phyloP scores from a whole-genome alignment of 2,329 filamentous ascomycete species.

The Penicillium paneum region DNA sequence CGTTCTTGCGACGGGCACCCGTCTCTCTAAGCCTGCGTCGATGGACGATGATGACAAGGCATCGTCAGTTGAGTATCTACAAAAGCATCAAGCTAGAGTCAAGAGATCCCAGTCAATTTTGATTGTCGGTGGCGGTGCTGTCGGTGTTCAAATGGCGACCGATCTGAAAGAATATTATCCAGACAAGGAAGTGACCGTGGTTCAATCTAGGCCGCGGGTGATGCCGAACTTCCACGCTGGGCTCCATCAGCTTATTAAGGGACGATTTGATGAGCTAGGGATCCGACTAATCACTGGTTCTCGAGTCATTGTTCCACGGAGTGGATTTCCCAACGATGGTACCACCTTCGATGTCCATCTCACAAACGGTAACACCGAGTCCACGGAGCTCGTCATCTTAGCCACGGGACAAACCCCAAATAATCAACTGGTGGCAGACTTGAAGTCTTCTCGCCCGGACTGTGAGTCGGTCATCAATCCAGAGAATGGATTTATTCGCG shows the following conservation, averaged over 20 bases:
- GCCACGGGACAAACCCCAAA: constrained; percentile 51
- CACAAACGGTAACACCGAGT: constrained; percentile 32
- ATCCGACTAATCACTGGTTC: constrained; percentile 32
- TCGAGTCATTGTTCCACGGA: constrained; percentile 26
- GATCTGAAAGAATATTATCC: constrained; percentile 51
- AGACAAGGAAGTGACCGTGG: constrained; percentile 46
- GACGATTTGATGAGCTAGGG: constrained; percentile 34
- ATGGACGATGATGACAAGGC: constrained; percentile 35
- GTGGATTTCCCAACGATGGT: constrained; percentile 28
- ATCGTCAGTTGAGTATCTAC: constrained; percentile 34
- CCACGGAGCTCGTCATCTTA: constrained; percentile 43
- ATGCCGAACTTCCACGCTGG: constrained; percentile 35
- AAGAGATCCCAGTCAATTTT: constrained; percentile 31
- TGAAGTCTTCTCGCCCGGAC: constrained; percentile 25
- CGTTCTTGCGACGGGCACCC: constrained; percentile 35
- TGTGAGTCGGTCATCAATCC: constrained; percentile 31
- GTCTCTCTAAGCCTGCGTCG: constrained; percentile 32
- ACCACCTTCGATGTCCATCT: constrained; percentile 28
- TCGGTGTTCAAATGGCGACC: constrained; percentile 51
- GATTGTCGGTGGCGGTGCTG: constrained; percentile 49
- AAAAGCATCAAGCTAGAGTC: constrained; percentile 31
- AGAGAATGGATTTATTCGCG: constrained; percentile 34
- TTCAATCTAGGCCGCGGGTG: constrained; percentile 46
- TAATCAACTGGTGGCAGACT: constrained; percentile 37
- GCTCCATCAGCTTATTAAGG: constrained; percentile 32